Evolutionary conservation across 1,139 yeast genomes (phyloP).

Genomic region (Ashbya aceris): DNA sequence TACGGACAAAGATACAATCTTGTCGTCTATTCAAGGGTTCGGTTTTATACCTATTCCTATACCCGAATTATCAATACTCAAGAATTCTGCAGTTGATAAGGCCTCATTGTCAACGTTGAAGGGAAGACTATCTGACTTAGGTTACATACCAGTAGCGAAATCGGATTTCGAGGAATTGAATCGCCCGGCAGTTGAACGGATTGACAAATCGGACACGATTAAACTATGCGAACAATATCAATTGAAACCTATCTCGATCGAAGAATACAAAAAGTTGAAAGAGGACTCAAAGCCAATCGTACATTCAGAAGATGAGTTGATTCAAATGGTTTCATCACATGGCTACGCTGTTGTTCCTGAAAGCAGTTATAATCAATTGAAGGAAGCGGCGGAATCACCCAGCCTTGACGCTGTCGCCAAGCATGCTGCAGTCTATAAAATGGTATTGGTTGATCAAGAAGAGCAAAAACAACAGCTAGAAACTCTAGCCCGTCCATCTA

Average conservation of each 20-base stretch:
- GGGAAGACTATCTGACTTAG: slow-evolving; percentile 19
- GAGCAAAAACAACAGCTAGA: slow-evolving; percentile 4
- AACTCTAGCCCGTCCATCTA: slow-evolving; percentile 4
- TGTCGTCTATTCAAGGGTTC: slow-evolving; percentile 14
- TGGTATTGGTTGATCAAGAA: slow-evolving; percentile 4
- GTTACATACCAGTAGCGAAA: slow-evolving; percentile 28
- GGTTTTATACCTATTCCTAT: slow-evolving; percentile 18
- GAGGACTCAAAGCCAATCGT: slow-evolving; percentile 12
- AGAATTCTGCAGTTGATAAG: slow-evolving; percentile 7
- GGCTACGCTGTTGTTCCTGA: slow-evolving; percentile 10
- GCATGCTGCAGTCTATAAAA: slow-evolving; percentile 5
- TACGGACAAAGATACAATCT: slow-evolving; percentile 18
- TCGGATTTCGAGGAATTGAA: slow-evolving; percentile 23
- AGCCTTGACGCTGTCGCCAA: slow-evolving; percentile 6
- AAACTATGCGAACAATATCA: slow-evolving; percentile 10
- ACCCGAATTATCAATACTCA: slow-evolving; percentile 8
- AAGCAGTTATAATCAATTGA: slow-evolving; percentile 4
- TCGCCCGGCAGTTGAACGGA: slow-evolving; percentile 6
- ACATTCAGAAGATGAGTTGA: slow-evolving; percentile 10
- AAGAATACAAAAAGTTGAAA: slow-evolving; percentile 22
- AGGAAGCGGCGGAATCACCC: slow-evolving; percentile 5
- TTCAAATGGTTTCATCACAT: slow-evolving; percentile 6
- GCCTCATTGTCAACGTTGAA: slow-evolving; percentile 12
- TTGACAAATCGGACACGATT: slow-evolving; percentile 4
- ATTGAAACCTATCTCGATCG: slow-evolving; percentile 10